These are phyloP conservation scores for Malassezia vespertilionis DNA, from an alignment of 1,284 basidiomycete species.

Conservation along the genomic window DNA sequence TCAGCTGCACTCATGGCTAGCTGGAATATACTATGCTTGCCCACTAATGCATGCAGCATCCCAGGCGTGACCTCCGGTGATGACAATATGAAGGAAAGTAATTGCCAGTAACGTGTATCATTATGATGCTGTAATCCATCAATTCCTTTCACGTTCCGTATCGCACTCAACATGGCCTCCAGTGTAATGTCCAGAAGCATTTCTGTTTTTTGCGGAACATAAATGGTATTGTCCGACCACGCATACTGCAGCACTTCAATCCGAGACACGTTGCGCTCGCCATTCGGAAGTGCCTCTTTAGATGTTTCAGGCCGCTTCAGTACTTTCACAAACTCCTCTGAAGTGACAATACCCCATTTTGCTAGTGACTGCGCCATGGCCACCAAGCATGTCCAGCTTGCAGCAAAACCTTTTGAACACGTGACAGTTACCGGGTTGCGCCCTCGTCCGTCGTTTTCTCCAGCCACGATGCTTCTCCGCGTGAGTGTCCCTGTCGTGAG, in stretches of 20 bases:
- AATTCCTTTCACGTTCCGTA: too few species aligned
- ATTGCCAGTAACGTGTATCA: slow-evolving; percentile 30
- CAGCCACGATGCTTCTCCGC: slow-evolving; percentile 20
- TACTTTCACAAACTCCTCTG: slow-evolving; percentile 32
- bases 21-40: slow-evolving; percentile 5
- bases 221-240: slow-evolving; percentile 19
- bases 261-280: slow-evolving; percentile 1
- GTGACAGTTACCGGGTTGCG: too few species aligned
- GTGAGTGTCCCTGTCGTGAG: slow-evolving; percentile 14
- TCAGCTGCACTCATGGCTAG: neutral
- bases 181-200: slow-evolving; percentile 27
- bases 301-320: slow-evolving; percentile 18
- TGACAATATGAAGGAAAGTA: slow-evolving; percentile 15
- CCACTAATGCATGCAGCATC: slow-evolving; percentile 1
- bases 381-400: neutral
- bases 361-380: slow-evolving; percentile 15
- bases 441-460: neutral
- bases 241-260: slow-evolving; percentile 21
- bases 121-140: too few species aligned
- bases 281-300: neutral
- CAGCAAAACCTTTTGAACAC: neutral
- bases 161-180: slow-evolving; percentile 21
- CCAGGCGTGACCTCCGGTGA: neutral
- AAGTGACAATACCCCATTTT: slow-evolving; percentile 25
- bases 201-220: slow-evolving; percentile 28